Evolutionary conservation across 2,329 filamentous ascomycete genomes (phyloP).

Genomic region (Ceratocystis destructans): DNA sequence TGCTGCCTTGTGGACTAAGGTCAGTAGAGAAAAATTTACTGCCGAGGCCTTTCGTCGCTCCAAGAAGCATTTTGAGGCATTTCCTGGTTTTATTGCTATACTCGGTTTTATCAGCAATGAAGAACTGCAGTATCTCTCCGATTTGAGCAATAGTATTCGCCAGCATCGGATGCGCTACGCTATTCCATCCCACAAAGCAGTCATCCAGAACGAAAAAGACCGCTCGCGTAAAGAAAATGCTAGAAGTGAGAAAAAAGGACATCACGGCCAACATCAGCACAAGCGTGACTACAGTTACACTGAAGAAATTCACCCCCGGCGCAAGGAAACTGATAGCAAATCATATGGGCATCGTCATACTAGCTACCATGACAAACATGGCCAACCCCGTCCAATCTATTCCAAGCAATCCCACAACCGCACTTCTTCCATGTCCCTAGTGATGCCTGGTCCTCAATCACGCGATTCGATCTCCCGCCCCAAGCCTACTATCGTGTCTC

Average conservation of each 20-base stretch:
- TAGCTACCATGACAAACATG: constrained; percentile 29
- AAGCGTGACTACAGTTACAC: constrained; percentile 25
- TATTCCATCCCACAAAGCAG: constrained; percentile 6
- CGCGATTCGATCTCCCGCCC: not conserved
- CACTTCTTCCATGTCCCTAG: constrained; percentile 14
- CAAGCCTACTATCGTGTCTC: constrained; percentile 14
- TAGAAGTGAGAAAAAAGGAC: not conserved
- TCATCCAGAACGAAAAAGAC: not conserved
- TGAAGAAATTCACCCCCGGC: constrained; percentile 24
- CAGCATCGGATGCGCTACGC: constrained; percentile 13
- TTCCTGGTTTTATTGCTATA: constrained; percentile 46
- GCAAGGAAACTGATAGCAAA: constrained; percentile 26
- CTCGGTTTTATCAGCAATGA: constrained; percentile 41
- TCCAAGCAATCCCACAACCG: constrained; percentile 20
- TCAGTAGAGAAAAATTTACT: constrained; percentile 42
- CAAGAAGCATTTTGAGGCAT: constrained; percentile 45
- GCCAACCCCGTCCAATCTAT: constrained; percentile 22
- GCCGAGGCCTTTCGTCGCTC: constrained; percentile 42
- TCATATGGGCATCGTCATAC: constrained; percentile 27
- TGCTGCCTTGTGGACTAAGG: constrained; percentile 47
- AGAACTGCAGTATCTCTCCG: constrained; percentile 30
- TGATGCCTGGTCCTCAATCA: constrained; percentile 4
- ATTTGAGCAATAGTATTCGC: constrained; percentile 13
- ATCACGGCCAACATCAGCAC: constrained; percentile 18
- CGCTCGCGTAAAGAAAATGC: not conserved